Base-by-base conservation (phyloP, 2,329 filamentous ascomycete genomes). In the Ceratocystis papillata region DNA sequence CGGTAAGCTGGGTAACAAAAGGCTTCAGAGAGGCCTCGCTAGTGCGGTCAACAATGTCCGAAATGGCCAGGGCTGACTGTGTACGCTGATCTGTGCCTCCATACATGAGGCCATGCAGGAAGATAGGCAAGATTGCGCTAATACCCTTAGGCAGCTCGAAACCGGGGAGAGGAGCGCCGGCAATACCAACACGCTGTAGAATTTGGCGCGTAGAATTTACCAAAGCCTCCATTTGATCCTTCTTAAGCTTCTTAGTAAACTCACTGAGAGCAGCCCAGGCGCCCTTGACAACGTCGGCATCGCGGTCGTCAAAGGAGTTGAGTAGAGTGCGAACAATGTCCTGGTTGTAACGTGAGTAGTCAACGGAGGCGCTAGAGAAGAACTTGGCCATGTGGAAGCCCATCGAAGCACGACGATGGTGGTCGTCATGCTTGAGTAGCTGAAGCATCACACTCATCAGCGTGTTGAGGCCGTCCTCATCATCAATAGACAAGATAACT, bases 61-160 rank as follows among this genome's bases (percentile, higher is more conserved):
- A 96, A 71, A 99, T 95, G 66, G 90, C 94, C 69, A 97, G 81
- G 59, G 95, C 94, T 67, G 94, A 86, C 74, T 95, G 89, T 30
- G 90, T 94, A 74, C 92, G 84, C 78, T 99, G 94, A 4, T 99
- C 94, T 17, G 89, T 80, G 46, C 88, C 92, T 67, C 94, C 95
- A 72, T 99, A 97, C 87, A 99, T 96, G 70, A 99, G 81, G 76
- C 94, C 94, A 74, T 99, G 95, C 73, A 97, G 77, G 83, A 99
- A 97, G 70, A 99, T 97, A 1, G 95, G 94, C 68, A 99, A 78
- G 70, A 99, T 87, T 69, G 94, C 92, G 73, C 91, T 96, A 80
- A 99, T 96, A 69, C 95, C 95, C 83, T 97, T 99, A 1, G 93
- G 94, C 66, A 97, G 79, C 71, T 85, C 82, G 78, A 99, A 99